Percentiles rank a stretch among this genome's conserved stretches.
phyloP scores from a whole-genome alignment of 768 basidiomycete species.

The Lepiota brunneoincarnata region DNA sequence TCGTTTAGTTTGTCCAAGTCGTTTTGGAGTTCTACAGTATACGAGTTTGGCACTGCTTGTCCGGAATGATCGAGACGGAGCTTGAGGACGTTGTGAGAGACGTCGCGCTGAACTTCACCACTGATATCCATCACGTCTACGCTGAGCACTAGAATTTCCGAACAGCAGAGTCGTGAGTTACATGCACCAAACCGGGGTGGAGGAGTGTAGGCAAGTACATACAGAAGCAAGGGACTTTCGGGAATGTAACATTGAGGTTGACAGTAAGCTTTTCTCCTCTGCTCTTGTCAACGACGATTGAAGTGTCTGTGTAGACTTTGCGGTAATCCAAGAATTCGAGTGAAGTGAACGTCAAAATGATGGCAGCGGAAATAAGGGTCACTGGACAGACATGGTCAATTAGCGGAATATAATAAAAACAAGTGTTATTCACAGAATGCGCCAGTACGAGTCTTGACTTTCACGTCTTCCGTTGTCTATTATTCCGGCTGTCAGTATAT shows the following conservation, averaged over 20 bases:
- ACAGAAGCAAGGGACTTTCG: slow-evolving; percentile 97
- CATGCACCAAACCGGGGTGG: neutral
- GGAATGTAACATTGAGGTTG: slow-evolving; percentile 91
- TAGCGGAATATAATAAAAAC: slow-evolving; percentile 2
- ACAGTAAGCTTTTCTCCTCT: slow-evolving; percentile 94
- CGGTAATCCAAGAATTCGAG: slow-evolving; percentile 98
- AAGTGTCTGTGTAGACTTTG: slow-evolving; percentile 81
- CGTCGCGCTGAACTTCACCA: slow-evolving; percentile 89
- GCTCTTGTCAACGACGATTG: slow-evolving; percentile 91
- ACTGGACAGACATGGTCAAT: slow-evolving; percentile 44
- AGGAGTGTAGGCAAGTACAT: slow-evolving; percentile 32
- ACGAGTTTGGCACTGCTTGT: slow-evolving; percentile 49
- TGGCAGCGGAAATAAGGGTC: slow-evolving; percentile 86
- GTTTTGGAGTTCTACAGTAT: slow-evolving; percentile 69
- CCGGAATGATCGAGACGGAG: slow-evolving; percentile 69
- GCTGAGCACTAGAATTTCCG: slow-evolving; percentile 70
- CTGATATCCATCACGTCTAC: slow-evolving; percentile 98
- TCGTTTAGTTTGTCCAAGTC: slow-evolving; percentile 82
- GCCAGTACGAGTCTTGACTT: slow-evolving; percentile 95
- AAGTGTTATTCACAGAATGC: slow-evolving; percentile 66
- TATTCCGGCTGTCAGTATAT: slow-evolving; percentile 15
- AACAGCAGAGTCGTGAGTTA: neutral
- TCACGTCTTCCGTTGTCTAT: slow-evolving; percentile 98
- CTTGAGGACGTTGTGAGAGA: slow-evolving; percentile 88
- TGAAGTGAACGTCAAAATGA: slow-evolving; percentile 87